Percentiles rank a stretch among this genome's conserved stretches.
These are phyloP conservation scores for Xylaria flabelliformis DNA, from an alignment of 495 filamentous ascomycete species.

Conservation along the genomic window DNA sequence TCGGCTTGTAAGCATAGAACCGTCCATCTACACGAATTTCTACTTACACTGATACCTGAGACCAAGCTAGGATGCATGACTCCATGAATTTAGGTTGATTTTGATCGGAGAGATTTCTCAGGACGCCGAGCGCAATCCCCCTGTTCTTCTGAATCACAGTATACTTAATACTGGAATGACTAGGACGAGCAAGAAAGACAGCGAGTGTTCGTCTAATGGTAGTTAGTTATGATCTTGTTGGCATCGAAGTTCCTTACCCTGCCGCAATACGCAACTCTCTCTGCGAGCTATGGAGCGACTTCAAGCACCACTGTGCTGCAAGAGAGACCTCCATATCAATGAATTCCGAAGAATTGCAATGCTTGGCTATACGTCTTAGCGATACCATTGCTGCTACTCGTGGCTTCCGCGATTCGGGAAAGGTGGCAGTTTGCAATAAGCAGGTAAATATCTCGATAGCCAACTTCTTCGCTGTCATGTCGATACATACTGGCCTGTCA, in stretches of 20 bases:
- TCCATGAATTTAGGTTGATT: slow-evolving; percentile 72
- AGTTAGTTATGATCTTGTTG: slow-evolving; percentile 40
- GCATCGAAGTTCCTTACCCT: slow-evolving; percentile 51
- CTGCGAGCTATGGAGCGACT: slow-evolving; percentile 78
- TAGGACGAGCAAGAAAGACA: slow-evolving; percentile 64
- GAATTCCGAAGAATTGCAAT: slow-evolving; percentile 61
- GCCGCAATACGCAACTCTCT: slow-evolving; percentile 87
- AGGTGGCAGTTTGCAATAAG: slow-evolving; percentile 61
- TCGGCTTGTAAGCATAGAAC: slow-evolving; percentile 20
- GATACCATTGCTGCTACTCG: slow-evolving; percentile 77
- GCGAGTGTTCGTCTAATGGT: slow-evolving; percentile 64
- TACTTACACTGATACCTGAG: slow-evolving; percentile 72
- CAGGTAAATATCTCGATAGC: slow-evolving; percentile 60
- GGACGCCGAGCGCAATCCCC: slow-evolving; percentile 67
- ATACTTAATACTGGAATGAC: slow-evolving; percentile 48
- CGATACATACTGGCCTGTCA: slow-evolving; percentile 10
- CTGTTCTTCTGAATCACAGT: slow-evolving; percentile 65
- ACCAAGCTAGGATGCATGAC: slow-evolving; percentile 83
- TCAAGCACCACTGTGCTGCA: slow-evolving; percentile 80
- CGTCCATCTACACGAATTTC: background rate
- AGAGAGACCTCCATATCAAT: slow-evolving; percentile 69
- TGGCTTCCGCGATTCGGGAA: slow-evolving; percentile 64
- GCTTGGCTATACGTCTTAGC: slow-evolving; percentile 69
- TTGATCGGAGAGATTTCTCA: slow-evolving; percentile 72
- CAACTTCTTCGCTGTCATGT: slow-evolving; percentile 27